Base-by-base conservation (phyloP, 371 early-diverging fungal genomes). In the Catenaria anguillulae region DNA sequence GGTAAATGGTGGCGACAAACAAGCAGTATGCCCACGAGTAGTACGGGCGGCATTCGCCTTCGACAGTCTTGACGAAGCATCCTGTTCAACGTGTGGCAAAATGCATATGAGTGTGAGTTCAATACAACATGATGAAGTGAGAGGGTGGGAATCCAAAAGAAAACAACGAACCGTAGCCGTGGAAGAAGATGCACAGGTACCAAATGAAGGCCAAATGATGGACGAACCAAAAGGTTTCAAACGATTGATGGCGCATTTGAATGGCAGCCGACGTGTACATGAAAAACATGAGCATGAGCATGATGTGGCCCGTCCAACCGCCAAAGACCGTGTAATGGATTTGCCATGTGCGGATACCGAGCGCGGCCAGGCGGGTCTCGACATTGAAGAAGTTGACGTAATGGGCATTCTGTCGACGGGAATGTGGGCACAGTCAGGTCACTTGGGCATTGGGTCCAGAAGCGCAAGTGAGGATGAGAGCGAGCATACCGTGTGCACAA, bases 201-300 rank as follows among this genome's bases (percentile, higher is more conserved):
- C 79, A 77, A n/a, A 78, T 68, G 55, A 85, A 66, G 61, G 79
- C 82, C 52, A 87, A 67, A 64, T 86, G 87, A 74, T 87, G 88
- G 33, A 81, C 77, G 74, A 77, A 80, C 78, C 84, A 87, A 63
- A 87, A 87, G 63, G 81, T 60, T 70, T 87, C 87, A 67, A 84
- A 79, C 61, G 76, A 72, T 65, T 71, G 70, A 50, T 75, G 64
- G 35, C 83, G 71, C 50, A 83, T 71, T 8, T 68, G 66, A 12
- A 73, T 73, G 40, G 81, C 69, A 33, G 82, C 79, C 45, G 81
- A 69, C 34, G 77, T 76, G 67, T 77, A 78, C 73, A 87, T 77
- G 50, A 83, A 62, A 34, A 77, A 72, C 75, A 84, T 75, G 65
- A 78, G 62, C 46, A 82, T 59, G 52, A 83, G 62, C 76, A 84